Percentiles rank a stretch among this genome's conserved stretches.
phyloP scores from a whole-genome alignment of 805 yeast species.

The Starmerella davenportii region DNA sequence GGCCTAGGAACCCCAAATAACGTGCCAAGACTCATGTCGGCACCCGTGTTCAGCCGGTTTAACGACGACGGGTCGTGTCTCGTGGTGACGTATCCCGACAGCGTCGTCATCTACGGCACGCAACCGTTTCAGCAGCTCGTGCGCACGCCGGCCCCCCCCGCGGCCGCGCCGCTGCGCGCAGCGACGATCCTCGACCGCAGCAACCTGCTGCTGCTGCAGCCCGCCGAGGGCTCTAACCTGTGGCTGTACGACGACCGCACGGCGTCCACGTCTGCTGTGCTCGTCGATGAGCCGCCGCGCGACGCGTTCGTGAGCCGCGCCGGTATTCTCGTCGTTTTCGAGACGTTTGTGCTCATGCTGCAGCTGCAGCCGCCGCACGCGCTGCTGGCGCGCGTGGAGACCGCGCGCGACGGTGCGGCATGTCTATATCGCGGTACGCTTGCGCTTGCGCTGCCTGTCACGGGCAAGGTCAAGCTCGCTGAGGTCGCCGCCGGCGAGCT shows the following conservation, averaged over 20 bases:
- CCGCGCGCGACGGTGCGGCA: conserved; percentile 47
- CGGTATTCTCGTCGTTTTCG: conserved; percentile 54
- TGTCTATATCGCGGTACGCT: conserved; percentile 33
- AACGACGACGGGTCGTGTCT: conserved; percentile 87
- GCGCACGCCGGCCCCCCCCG: conserved; percentile 26
- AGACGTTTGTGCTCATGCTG: conserved; percentile 51
- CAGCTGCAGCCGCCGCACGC: conserved; percentile 69
- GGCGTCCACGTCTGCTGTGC: conserved; percentile 52
- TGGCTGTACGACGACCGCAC: conserved; percentile 86
- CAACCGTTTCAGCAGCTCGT: conserved; percentile 72
- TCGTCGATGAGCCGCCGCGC: conserved; percentile 57
- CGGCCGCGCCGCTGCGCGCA: conserved; percentile 43
- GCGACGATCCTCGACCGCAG: conserved; percentile 77
- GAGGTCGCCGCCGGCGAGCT: conserved; percentile 32
- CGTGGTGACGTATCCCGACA: conserved; percentile 46
- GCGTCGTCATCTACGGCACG: conserved; percentile 70
- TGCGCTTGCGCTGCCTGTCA: conserved; percentile 56
- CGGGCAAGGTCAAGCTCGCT: conserved; percentile 66
- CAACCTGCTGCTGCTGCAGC: conserved; percentile 74
- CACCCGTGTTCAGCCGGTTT: too few relatives aligned
- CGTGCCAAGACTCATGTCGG: too few relatives aligned
- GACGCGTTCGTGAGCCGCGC: conserved; percentile 60
- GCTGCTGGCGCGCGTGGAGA: conserved; percentile 44
- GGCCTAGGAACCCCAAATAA: too few relatives aligned
- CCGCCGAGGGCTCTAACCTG: conserved; percentile 74